Conservation (phyloP, 108 stramenopile species). For the Epithemia pelagica region DNA sequence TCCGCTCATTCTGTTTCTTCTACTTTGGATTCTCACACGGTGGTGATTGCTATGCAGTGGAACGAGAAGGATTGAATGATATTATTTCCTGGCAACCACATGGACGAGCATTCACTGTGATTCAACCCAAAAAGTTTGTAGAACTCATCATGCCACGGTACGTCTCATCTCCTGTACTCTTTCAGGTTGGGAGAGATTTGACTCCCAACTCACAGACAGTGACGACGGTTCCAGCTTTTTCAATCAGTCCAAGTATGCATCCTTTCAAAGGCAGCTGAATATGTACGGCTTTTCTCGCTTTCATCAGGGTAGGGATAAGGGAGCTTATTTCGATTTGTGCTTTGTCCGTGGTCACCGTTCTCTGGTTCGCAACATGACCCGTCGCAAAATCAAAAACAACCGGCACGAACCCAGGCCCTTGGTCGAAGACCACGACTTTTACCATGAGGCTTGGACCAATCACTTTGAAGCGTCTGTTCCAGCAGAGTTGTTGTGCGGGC, state of each 20-base stretch:
- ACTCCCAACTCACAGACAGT: too few relatives aligned
- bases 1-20: too few relatives aligned
- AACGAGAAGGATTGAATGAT: too few relatives aligned
- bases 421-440: conserved; percentile 58
- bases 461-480: neutral
- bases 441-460: conserved; percentile 6
- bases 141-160: too few relatives aligned
- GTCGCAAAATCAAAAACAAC: conserved; percentile 64
- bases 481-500: neutral
- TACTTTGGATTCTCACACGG: too few relatives aligned
- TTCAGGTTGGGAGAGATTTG: too few relatives aligned
- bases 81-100: too few relatives aligned
- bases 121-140: too few relatives aligned
- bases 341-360: conserved; percentile 31
- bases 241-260: conserved; percentile 66
- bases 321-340: conserved; percentile 49
- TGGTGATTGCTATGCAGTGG: too few relatives aligned
- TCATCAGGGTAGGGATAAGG: conserved; percentile 31
- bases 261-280: conserved; percentile 78
- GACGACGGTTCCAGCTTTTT: too few relatives aligned
- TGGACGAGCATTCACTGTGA: too few relatives aligned
- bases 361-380: conserved; percentile 23
- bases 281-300: conserved; percentile 33
- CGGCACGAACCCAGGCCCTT: conserved; percentile 40
- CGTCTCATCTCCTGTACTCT: too few relatives aligned